Conservation (phyloP, 139 green algal genomes). For the Ettlia oleoabundans region DNA sequence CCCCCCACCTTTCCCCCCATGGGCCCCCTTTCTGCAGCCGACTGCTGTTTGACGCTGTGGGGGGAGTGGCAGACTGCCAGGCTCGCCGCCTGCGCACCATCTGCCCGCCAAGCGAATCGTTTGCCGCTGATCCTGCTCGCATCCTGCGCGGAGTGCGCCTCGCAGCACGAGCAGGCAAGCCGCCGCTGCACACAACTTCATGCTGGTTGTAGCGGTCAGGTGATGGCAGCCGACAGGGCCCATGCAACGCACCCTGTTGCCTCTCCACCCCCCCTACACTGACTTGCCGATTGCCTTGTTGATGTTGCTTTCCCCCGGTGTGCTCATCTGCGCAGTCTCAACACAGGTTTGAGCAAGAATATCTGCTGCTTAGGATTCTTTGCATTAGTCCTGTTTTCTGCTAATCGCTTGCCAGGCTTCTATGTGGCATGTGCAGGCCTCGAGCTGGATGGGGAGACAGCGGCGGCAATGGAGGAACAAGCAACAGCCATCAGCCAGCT, state of each 20-base stretch:
- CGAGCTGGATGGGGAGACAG: conserved; percentile 24
- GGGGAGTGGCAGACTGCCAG: conserved; percentile 58
- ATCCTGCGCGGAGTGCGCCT: conserved; percentile 68
- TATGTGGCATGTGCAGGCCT: conserved; percentile 20
- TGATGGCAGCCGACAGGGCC: neutral
- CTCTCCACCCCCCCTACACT: no score
- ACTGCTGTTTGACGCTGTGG: conserved; percentile 71
- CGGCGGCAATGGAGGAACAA: conserved; percentile 24
- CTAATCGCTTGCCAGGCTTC: neutral
- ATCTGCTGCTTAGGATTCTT: neutral
- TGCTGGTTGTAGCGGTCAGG: neutral
- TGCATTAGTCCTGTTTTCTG: neutral
- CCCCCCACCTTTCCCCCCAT: neutral
- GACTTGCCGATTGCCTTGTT: no score
- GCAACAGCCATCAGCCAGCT: conserved; percentile 8
- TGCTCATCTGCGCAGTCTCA: no score
- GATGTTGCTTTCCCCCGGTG: no score
- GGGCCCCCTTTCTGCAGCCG: conserved; percentile 8
- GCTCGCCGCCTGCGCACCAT: conserved; percentile 51
- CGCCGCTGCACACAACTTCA: neutral
- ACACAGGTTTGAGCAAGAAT: no score
- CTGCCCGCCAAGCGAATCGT: conserved; percentile 42
- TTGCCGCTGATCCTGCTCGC: conserved; percentile 55
- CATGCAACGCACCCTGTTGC: no score
- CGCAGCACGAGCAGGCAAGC: conserved; percentile 38